Base-by-base conservation (phyloP, 2,329 filamentous ascomycete species). In the Aspergillus fijiensis region DNA sequence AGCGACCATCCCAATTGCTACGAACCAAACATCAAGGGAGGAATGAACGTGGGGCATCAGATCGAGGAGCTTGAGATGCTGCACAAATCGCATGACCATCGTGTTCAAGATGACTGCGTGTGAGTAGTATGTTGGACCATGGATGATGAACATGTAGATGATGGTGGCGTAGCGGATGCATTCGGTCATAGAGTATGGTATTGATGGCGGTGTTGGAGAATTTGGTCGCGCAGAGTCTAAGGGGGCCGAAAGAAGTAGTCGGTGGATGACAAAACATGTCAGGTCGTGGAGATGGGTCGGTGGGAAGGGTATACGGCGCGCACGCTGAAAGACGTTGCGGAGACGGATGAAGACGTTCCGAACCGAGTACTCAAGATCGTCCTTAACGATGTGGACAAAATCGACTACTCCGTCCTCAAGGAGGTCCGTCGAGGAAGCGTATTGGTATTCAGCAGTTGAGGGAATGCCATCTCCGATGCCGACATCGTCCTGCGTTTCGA, bases 121-220 rank as follows among this genome's bases (percentile, higher is more conserved):
- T 1, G 83, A 81, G 61, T 83, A 86, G 64, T 85, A 86, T 9
- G 83, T 84, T 29, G 83, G 79, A 0, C 83, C 84, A 11, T 85
- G 84, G 0, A 82, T 72, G 47, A 77, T 76, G 19, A 86, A 77
- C 79, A 85, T 82, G 70, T 83, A 85, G 0, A 85, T 74, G 0
- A 79, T 68, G 1, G 79, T 72, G 3, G 77, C 77, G 56, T 78
- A 80, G 9, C 82, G 81, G n/a, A 85, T 56, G 57, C 73, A 80
- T 64, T 83, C 79, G 0, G 78, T 74, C 2, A 74, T 65, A 2
- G 69, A 61, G 25, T 70, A 67, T 9, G 60, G 52, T 3, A 23
- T 35, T 1, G 55, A 2, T 2, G 58, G 49, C 1, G 47, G 31
- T 2, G 54, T 23, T 16, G 12, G 4, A 35, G 33, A 6, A 35